These are phyloP conservation scores for Aspergillus quadricinctus DNA, from an alignment of 2,329 filamentous ascomycete genomes.

Conservation along the genomic window DNA sequence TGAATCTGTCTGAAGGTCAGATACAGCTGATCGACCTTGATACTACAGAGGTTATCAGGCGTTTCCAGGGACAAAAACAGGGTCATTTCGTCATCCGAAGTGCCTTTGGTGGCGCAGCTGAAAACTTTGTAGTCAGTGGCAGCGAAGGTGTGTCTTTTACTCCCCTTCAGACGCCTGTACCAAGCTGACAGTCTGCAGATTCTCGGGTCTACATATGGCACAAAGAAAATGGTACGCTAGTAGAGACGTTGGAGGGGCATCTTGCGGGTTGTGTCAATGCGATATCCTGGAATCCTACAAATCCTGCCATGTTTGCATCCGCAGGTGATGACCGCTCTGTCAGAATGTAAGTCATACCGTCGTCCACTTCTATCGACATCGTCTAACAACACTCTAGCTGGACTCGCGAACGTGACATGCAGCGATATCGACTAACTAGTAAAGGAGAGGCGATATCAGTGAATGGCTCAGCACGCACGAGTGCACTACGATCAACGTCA, in stretches of 20 bases:
- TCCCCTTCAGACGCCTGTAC: background rate
- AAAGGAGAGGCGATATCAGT: slow-evolving; percentile 28
- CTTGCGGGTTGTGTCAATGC: slow-evolving; percentile 73
- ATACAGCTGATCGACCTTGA: slow-evolving; percentile 75
- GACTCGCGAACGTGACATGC: slow-evolving; percentile 31
- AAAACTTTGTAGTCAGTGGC: slow-evolving; percentile 87
- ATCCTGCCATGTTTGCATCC: slow-evolving; percentile 81
- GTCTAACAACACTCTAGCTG: slow-evolving; percentile 23
- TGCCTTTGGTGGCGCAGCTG: slow-evolving; percentile 80
- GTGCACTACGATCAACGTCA: slow-evolving; percentile 39
- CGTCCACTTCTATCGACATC: background rate
- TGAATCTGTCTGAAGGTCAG: slow-evolving; percentile 74
- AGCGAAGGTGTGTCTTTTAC: slow-evolving; percentile 66
- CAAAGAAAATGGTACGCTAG: slow-evolving; percentile 69
- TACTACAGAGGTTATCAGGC: slow-evolving; percentile 65
- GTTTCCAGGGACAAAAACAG: slow-evolving; percentile 71
- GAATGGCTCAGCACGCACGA: slow-evolving; percentile 36
- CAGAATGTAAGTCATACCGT: slow-evolving; percentile 63
- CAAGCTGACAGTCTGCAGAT: slow-evolving; percentile 41
- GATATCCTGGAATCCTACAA: slow-evolving; percentile 80
- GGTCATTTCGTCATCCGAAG: slow-evolving; percentile 76
- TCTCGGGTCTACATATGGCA: slow-evolving; percentile 83
- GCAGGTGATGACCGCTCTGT: slow-evolving; percentile 84
- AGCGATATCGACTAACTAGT: slow-evolving; percentile 18
- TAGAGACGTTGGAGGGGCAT: slow-evolving; percentile 75